Base-by-base conservation (phyloP, 495 filamentous ascomycete genomes). In the Penicillium desertorum region DNA sequence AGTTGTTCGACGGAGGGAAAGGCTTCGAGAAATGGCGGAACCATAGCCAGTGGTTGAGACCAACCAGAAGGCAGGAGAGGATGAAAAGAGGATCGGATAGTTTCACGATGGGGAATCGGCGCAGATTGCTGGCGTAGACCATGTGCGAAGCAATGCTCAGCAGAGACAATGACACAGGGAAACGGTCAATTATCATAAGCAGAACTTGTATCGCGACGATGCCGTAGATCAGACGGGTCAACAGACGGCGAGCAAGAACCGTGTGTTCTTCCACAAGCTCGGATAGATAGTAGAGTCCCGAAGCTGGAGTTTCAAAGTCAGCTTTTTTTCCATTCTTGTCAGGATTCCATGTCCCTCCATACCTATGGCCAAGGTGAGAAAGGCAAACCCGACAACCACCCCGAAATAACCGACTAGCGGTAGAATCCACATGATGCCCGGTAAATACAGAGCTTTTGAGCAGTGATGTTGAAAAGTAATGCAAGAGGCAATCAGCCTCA, bases 251-350 rank as follows among this genome's bases (percentile, higher is more conserved):
- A 19, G 92, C 88, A 45, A 95, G 70, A 11, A 98, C 93, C 11
- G 92, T 98, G 68, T 98, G 93, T 67, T 98, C 94, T 75, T 98
- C 95, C 49, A 98, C 94, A 10, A 97, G 82, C 73, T 98, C 94
- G 2, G 94, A 97, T 46, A 98, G 88, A 70, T 98, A 98, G 78
- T 98, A 98, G 22, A 98, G 86, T 27, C 95, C 95, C 22, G 91
- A 96, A 34, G 94, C 94, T 96, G 65, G n/a, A 20, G 17, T 10
- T 59, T 32, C 5, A 3, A 50, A 17, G 46, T 66, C 45, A 64
- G 64, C 56, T 29, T 32, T 58, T 32, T 30, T 29, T 29, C 27
- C 41, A 52, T 46, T 45, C 29, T 55, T 51, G 59, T 47, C 42
- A 27, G 39, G 27, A 20, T 37, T 43, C n/a, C n/a, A 37, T 22